Conservation (phyloP, 306 rosid genomes). For the Vachellia collinsii region DNA sequence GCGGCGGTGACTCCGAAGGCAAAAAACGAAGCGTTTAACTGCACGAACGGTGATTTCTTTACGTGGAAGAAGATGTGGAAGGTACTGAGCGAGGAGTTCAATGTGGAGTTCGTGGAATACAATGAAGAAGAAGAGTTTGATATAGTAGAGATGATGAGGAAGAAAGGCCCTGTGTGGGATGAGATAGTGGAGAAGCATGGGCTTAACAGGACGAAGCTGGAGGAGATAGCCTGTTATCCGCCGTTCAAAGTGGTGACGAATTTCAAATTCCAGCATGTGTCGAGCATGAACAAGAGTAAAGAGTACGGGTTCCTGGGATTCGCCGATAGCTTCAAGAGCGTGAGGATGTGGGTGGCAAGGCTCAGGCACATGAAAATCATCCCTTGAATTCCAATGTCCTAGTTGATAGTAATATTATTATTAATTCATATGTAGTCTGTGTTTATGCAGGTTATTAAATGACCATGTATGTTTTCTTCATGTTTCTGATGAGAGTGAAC, state of each 20-base stretch:
- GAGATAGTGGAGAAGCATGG: conserved; percentile 45
- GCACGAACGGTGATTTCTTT: conserved; percentile 48
- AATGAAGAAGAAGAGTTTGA: conserved; percentile 36
- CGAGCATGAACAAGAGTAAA: conserved; percentile 48
- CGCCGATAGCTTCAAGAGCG: conserved; percentile 39
- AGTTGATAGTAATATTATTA: too few relatives aligned
- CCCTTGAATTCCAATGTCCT: conserved; percentile 22
- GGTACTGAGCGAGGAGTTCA: conserved; percentile 18
- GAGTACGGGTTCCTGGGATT: conserved; percentile 44
- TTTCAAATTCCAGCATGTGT: conserved; percentile 52
- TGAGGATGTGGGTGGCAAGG: conserved; percentile 35
- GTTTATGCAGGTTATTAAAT: too few relatives aligned
- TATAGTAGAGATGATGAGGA: conserved; percentile 42
- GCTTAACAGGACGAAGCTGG: conserved; percentile 41
- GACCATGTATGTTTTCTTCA: too few relatives aligned
- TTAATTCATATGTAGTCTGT: too few relatives aligned
- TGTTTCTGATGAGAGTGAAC: too few relatives aligned
- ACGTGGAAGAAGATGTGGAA: conserved; percentile 48
- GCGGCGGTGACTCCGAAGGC: conserved; percentile 39
- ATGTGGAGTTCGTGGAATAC: conserved; percentile 39
- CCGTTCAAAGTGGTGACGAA: not conserved
- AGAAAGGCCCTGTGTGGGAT: conserved; percentile 48
- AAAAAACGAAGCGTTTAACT: conserved; percentile 46
- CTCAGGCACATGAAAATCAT: conserved; percentile 45
- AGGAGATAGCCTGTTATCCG: conserved; percentile 40